Conservation (phyloP, 106 monocot species). For the Dioscorea zingiberensis region DNA sequence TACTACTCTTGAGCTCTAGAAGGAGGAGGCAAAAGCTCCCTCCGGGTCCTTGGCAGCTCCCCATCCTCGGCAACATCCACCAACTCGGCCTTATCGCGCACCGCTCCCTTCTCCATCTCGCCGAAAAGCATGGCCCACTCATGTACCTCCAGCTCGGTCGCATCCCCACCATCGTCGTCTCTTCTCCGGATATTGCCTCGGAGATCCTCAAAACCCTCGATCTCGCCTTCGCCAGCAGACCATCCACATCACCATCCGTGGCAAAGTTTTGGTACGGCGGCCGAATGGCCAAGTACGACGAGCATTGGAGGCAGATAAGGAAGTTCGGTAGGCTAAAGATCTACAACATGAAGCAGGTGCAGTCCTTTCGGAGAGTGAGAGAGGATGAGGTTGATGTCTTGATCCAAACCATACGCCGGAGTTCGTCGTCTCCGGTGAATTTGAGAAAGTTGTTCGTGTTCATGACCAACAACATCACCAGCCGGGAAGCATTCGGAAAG, state of each 20-base stretch:
- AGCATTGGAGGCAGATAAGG: slow-evolving; percentile 10
- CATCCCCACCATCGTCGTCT: slow-evolving; percentile 9
- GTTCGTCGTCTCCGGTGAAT: background rate
- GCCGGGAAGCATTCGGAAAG: slow-evolving; percentile 13
- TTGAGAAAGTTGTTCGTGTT: slow-evolving; percentile 22
- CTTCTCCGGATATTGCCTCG: background rate
- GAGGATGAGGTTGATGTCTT: slow-evolving; percentile 7
- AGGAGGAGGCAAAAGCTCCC: background rate
- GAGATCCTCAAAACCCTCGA: slow-evolving; percentile 17
- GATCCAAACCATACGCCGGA: background rate
- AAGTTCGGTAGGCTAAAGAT: background rate
- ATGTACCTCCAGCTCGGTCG: slow-evolving; percentile 16
- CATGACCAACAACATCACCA: slow-evolving; percentile 6
- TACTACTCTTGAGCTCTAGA: too few species aligned
- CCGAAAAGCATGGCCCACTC: slow-evolving; percentile 15
- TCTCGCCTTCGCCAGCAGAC: slow-evolving; percentile 10
- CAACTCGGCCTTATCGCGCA: slow-evolving; percentile 12
- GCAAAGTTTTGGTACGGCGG: background rate
- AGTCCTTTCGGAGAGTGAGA: background rate
- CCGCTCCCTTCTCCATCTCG: slow-evolving; percentile 3
- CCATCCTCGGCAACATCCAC: slow-evolving; percentile 29
- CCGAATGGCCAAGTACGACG: slow-evolving; percentile 1
- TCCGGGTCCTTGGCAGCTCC: slow-evolving; percentile 15
- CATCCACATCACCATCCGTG: background rate
- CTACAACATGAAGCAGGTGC: slow-evolving; percentile 2